phyloP scores from a whole-genome alignment of 1,139 yeast genomes.

The Kurtzmaniella natalensis region DNA sequence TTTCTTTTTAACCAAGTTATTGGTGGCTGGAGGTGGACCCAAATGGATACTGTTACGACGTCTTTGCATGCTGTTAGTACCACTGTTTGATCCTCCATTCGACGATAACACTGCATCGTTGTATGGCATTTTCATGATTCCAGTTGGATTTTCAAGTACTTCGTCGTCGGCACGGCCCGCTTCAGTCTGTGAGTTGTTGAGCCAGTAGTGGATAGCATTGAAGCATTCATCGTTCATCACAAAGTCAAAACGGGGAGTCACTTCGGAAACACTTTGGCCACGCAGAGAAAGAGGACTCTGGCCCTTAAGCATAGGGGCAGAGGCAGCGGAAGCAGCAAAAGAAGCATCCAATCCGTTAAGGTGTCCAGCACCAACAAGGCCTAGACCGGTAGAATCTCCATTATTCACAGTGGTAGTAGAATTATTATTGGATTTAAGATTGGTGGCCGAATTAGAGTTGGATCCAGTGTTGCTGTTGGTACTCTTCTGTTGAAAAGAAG shows the following conservation, averaged over 20 bases:
- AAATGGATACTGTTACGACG: slow-evolving; percentile 23
- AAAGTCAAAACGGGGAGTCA: slow-evolving; percentile 19
- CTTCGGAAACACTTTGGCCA: slow-evolving; percentile 3
- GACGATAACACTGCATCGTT: no score
- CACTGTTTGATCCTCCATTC: no score
- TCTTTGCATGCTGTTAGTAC: no score
- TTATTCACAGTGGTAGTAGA: no score
- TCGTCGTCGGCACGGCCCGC: slow-evolving; percentile 13
- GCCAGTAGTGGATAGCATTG: slow-evolving; percentile 37
- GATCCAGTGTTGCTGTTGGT: neutral
- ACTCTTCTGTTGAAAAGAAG: neutral
- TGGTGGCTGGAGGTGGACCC: slow-evolving; percentile 10
- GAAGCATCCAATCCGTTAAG: neutral
- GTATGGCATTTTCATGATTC: slow-evolving; percentile 14
- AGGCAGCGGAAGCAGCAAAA: neutral
- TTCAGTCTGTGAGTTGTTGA: slow-evolving; percentile 20
- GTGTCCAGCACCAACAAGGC: slow-evolving; percentile 3
- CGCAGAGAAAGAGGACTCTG: slow-evolving; percentile 4
- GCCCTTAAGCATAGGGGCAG: slow-evolving; percentile 1
- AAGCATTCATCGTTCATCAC: slow-evolving; percentile 40
- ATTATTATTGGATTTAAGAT: no score
- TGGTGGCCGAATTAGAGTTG: neutral
- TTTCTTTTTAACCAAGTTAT: slow-evolving; percentile 11
- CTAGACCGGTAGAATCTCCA: no score
- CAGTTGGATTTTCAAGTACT: slow-evolving; percentile 23